Base-by-base conservation (phyloP, 2,329 filamentous ascomycete species). In the Colletotrichum nymphaeae region DNA sequence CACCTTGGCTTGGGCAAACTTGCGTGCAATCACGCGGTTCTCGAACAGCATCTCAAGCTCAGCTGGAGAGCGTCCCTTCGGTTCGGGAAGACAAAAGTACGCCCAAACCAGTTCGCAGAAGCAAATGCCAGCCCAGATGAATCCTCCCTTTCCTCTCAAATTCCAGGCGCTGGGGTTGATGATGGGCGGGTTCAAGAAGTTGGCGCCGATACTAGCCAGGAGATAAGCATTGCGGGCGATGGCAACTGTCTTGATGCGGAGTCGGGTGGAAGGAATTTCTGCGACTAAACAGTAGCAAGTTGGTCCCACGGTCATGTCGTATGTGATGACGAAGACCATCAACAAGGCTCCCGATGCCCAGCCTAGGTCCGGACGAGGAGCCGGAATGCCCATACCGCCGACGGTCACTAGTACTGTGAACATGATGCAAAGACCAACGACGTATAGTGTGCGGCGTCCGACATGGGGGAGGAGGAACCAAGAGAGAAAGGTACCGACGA, bases 401-500 rank as follows among this genome's bases (percentile, higher is more conserved):
- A 49, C 42, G 8, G 8, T 49, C 12, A 83, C 63, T 6, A 84
- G 80, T 28, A 80, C 80, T 52, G 80, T 75, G 69, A 84, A 83
- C 81, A 84, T 83, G 63, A 83, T 79, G 0, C 78, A 73, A 70
- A 84, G 63, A 0, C 84, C 84, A 5, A 69, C 71, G 78, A 84
- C 84, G 28, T 85, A 85, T 12, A 86, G 79, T 0, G 83, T 84
- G 1, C 79, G 79, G 3, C 84, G 77, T 0, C 84, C 84, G 16
- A 84, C 55, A 30, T 82, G 79, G 6, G 16, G 16, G 76, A 59
- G 28, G 75, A 78, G 2, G 76, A 70, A 32, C 79, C 78, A 1
- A 5, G 19, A 22, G 19, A 49, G 42, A 22, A 49, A 49, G 4
- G 19, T 49, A 7, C 42, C 42, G 19, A 49, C 42, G 8, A 49